Evolutionary conservation across 1,284 basidiomycete genomes (phyloP), one percentile per base, ranked within the genome.

Genomic region (Coniophora puteana): DNA sequence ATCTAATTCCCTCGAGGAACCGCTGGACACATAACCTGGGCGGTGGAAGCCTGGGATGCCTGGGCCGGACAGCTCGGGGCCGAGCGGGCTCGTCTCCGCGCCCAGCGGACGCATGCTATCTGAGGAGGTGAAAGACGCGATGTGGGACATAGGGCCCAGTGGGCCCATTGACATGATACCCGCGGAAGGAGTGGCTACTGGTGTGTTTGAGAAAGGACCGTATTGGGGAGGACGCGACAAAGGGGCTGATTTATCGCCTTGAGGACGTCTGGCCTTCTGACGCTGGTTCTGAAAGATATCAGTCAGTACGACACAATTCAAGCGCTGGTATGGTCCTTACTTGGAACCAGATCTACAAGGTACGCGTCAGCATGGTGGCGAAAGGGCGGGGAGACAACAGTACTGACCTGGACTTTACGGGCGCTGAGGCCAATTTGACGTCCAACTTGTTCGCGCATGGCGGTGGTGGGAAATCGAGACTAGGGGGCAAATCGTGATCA

Each of bases 391-490:
- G 44, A 36, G 25, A 13, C 40, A 44, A 23, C 35, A 29, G 24
- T 18, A 69, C 83, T 54, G 52, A 88, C 88, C 78, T 91, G 88
- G 10, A 91, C 88, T 68, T 90, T 86, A 28, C 88, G 77, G 36
- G 88, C 87, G 58, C 85, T 89, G 52, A 91, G 67, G 20, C 87
- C 89, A 46, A 91, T 90, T 23, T 84, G 74, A 27, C 83, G 76
- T 8, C 88, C 88, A 24, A 91, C 85, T 51, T 90, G 83, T 63
- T 91, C 88, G 38, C 88, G 76, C 74, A 86, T 80, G 14, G 84
- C 80, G 3, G 88, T 90, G 4, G 86, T 86, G 3, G 88, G 88
- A 61, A 91, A 91, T 24, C 86, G 83, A 36, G 88, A 90, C 89
- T 91, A 11, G 34, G 21, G 13, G 44, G 37, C 27, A 45, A 33